A percentile compares a stretch with the other conserved stretches of the same genome.
Conservation (phyloP, 2,329 filamentous ascomycete species). For the Exophiala calicioides region DNA sequence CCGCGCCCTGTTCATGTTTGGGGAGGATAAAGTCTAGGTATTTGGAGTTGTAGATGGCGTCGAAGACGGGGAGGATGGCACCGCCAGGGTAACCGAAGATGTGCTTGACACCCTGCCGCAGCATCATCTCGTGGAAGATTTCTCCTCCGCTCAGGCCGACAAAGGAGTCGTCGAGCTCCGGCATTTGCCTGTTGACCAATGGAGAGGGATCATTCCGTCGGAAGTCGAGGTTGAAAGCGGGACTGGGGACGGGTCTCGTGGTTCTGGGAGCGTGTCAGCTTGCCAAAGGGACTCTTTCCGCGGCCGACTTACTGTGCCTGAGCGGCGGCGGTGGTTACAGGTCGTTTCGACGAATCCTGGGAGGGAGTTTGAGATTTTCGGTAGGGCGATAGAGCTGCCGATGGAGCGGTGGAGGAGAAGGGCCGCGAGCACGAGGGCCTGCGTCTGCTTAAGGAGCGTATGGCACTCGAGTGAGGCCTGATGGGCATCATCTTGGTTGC, state of each 20-base stretch:
- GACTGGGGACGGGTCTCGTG: conserved; percentile 62
- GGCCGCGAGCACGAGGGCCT: conserved; percentile 43
- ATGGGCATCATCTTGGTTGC: conserved; percentile 50
- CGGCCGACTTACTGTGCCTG: conserved; percentile 55
- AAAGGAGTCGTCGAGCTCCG: conserved; percentile 83
- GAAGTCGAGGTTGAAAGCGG: conserved; percentile 58
- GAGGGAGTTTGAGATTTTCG: conserved; percentile 40
- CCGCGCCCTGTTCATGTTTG: conserved; percentile 94
- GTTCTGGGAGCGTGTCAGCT: conserved; percentile 45
- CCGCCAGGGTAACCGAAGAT: conserved; percentile 93
- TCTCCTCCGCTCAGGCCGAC: conserved; percentile 93
- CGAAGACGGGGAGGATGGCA: conserved; percentile 95
- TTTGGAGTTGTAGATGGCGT: conserved; percentile 97
- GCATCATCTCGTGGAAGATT: conserved; percentile 99
- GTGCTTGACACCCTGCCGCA: conserved; percentile 86
- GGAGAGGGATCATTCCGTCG: conserved; percentile 67
- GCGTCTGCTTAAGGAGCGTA: conserved; percentile 49
- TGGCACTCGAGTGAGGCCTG: conserved; percentile 50
- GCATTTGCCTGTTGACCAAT: conserved; percentile 60
- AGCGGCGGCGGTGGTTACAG: conserved; percentile 52
- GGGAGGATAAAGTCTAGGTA: conserved; percentile 96
- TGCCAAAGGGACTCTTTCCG: conserved; percentile 16
- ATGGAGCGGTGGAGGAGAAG: conserved; percentile 49
- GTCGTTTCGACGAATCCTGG: conserved; percentile 41
- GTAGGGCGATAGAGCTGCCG: conserved; percentile 48